Base-by-base conservation (phyloP, 768 basidiomycete genomes). In the Termitomyces titanicus region DNA sequence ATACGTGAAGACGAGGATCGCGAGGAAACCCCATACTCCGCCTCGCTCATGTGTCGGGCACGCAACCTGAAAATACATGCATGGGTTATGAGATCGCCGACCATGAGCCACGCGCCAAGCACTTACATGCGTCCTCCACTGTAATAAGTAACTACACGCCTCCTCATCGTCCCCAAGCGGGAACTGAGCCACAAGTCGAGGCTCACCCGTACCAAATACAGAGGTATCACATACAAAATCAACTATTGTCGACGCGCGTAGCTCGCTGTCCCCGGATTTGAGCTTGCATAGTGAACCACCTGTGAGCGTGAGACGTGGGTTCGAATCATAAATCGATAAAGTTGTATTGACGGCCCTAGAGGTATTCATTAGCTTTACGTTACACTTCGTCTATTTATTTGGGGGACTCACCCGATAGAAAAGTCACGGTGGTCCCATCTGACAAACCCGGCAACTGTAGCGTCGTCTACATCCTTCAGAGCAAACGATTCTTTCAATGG, bases 81-180 rank as follows among this genome's bases (percentile, higher is more conserved):
- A 34, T 48, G 31, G 22, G 45, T 18, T 5, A 25, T 37, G 47
- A 46, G 47, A 18, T 48, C 34, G 29, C 38, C 6, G n/a, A 37
- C n/a, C n/a, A n/a, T n/a, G n/a, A n/a, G n/a, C n/a, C 35, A 27
- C 15, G 20, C 8, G 15, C 24, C 10, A 25, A n/a, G 25, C 22
- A 68, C 81, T 63, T 60, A 93, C 92, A 61, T 83, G 84, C 5
- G 89, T 93, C 53, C 79, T 75, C 93, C 93, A 95, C 72, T 94
- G 91, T 37, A 95, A 70, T 55, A 88, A 81, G 66, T 86, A 94
- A 12, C 84, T 80, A 67, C 93, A 95, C n/a, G 82, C 83, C 25
- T 64, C 65, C 9, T 85, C 80, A 33, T 87, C 83, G 15, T 81
- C 79, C 9, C 73, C 72, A 8, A 83, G 82, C 5, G 89, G 89